Evolutionary conservation across 179 eudicot species (phyloP), one percentile per base, ranked within the genome.

Genomic region (Patellifolia procumbens): DNA sequence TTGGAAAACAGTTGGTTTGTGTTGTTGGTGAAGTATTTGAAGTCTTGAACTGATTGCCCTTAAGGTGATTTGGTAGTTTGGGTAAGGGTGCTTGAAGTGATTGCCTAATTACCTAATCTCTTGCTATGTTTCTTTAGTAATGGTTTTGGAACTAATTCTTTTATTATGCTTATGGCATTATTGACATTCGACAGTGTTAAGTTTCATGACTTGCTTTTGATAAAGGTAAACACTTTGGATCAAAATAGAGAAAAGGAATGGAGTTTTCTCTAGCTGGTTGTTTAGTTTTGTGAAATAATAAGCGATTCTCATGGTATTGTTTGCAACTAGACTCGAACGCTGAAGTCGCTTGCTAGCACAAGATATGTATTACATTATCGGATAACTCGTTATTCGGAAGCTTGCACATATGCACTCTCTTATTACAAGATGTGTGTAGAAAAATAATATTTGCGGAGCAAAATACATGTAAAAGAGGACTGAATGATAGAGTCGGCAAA

Each of bases 141-240:
- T 9, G 15, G 16, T 17, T 70, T 32, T 5, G 1, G 29, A 19
- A 20, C 9, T 48, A 19, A 28, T 49, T n/a, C n/a, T n/a, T n/a
- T n/a, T n/a, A n/a, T n/a, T n/a, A n/a, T 16, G 24, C 31, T 52
- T 9, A 24, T 43, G n/a, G n/a, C n/a, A n/a, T n/a, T n/a, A n/a
- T n/a, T 35, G 22, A n/a, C n/a, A n/a, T n/a, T 12, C 22, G 1
- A 43, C 60, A 35, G 63, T 26, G 0, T 24, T 19, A 35, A 75
- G 7, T 49, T 75, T 49, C 35, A 56, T 53, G 81, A n/a, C 35
- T 28, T 58, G 43, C 45, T 1, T 66, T 55, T 32, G 26, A 35
- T 42, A n/a, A 68, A 37, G 51, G 68, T 39, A 35, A 58, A 51
- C 35, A 48, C 5, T 22, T 61, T 31, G 56, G 72, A 32, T n/a